Percentiles rank a stretch among this genome's conserved stretches.
Evolutionary conservation across 1,284 basidiomycete species (phyloP).

Genomic region (Cutaneotrichosporon sp.): DNA sequence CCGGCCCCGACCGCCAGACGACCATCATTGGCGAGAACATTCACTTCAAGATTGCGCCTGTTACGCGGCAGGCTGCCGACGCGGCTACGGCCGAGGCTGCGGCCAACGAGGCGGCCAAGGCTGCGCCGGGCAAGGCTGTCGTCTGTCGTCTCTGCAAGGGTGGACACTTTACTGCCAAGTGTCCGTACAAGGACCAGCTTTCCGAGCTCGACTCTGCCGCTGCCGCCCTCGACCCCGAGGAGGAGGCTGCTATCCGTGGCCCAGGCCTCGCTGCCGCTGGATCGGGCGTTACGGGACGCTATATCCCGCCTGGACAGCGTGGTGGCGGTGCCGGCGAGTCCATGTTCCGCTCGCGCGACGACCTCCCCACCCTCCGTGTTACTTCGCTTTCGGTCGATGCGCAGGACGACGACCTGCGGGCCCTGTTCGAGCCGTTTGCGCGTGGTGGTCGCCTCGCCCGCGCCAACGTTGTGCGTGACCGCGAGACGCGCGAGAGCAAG

Average conservation of each 20-base stretch:
- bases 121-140: constrained; percentile 77
- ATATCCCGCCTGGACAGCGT: constrained; percentile 70
- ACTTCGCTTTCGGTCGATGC: constrained; percentile 97
- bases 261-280: constrained; percentile 22
- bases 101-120: constrained; percentile 70
- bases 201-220: constrained; percentile 70
- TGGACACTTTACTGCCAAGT: constrained; percentile 96
- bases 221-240: constrained; percentile 56
- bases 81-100: constrained; percentile 60
- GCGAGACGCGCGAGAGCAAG: constrained; percentile 92
- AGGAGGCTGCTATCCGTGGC: constrained; percentile 28
- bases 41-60: constrained; percentile 76
- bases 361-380: constrained; percentile 93
- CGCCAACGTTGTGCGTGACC: constrained; percentile 92
- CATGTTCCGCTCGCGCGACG: constrained; percentile 75
- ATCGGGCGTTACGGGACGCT: constrained; percentile 63
- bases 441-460: constrained; percentile 77
- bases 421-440: constrained; percentile 67
- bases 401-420: constrained; percentile 89
- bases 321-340: constrained; percentile 73
- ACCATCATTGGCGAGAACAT: constrained; percentile 95
- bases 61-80: constrained; percentile 67
- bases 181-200: constrained; percentile 92
- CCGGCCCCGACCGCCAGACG: constrained; percentile 89
- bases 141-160: constrained; percentile 93